Evolutionary conservation across 768 basidiomycete genomes (phyloP).

Genomic region (Xanthoconium stramineum): DNA sequence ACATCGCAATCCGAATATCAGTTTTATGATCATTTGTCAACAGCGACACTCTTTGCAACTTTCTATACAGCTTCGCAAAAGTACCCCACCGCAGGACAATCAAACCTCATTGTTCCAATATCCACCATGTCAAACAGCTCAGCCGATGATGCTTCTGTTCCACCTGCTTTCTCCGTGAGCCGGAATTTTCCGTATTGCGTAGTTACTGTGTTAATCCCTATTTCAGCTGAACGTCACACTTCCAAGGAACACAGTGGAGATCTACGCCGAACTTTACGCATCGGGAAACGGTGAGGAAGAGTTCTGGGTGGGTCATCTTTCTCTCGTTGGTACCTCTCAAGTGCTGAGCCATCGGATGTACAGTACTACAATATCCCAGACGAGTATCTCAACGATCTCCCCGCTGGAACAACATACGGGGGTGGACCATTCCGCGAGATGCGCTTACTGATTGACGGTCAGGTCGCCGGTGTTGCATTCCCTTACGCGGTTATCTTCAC

Average conservation of each 20-base stretch:
- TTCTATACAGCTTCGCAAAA: slow-evolving; percentile 59
- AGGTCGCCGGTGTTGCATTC: slow-evolving; percentile 54
- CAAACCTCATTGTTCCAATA: slow-evolving; percentile 67
- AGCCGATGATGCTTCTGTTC: slow-evolving; percentile 73
- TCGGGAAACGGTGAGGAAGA: slow-evolving; percentile 67
- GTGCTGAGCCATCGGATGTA: not conserved
- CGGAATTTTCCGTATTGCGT: not conserved
- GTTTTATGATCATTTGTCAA: not conserved
- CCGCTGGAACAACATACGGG: slow-evolving; percentile 42
- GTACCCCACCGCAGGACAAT: slow-evolving; percentile 57
- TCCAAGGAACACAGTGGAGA: slow-evolving; percentile 63
- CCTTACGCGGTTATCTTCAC: slow-evolving; percentile 68
- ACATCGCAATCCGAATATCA: not conserved
- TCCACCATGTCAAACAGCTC: slow-evolving; percentile 61
- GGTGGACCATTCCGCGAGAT: slow-evolving; percentile 63
- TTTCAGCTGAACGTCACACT: slow-evolving; percentile 62
- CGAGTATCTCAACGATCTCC: slow-evolving; percentile 53
- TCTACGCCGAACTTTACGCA: slow-evolving; percentile 70
- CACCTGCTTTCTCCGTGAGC: slow-evolving; percentile 66
- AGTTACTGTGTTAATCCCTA: not conserved
- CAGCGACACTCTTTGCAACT: slow-evolving; percentile 68
- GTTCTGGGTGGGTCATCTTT: slow-evolving; percentile 61
- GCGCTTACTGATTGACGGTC: slow-evolving; percentile 55
- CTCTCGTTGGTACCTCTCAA: not conserved
- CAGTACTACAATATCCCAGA: slow-evolving; percentile 71